Evolutionary conservation across 768 basidiomycete genomes (phyloP).

Genomic region (Hypholoma sublateritium): DNA sequence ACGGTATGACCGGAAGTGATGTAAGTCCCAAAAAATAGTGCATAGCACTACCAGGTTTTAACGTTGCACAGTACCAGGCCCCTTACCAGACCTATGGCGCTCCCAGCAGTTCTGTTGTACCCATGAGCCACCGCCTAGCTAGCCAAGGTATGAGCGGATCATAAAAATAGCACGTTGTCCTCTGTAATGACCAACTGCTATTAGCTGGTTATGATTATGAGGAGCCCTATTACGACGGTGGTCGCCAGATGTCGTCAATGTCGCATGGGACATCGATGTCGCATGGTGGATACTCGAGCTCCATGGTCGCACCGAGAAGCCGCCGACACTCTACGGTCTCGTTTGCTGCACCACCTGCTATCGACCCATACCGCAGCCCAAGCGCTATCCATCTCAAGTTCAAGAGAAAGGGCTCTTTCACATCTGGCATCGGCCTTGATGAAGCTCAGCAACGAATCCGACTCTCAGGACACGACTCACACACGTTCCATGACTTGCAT

Average conservation of each 20-base stretch:
- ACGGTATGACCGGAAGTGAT: slow-evolving; percentile 42
- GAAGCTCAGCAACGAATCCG: slow-evolving; percentile 68
- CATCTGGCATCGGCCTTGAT: slow-evolving; percentile 62
- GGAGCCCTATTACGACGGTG: slow-evolving; percentile 55
- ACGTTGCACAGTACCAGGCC: slow-evolving; percentile 39
- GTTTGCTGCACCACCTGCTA: slow-evolving; percentile 35
- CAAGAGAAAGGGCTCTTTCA: slow-evolving; percentile 68
- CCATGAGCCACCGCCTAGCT: slow-evolving; percentile 38
- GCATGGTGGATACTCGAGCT: slow-evolving; percentile 23
- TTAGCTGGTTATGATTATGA: slow-evolving; percentile 52
- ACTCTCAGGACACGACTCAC: slow-evolving; percentile 62
- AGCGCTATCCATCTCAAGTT: slow-evolving; percentile 63
- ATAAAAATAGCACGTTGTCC: background rate
- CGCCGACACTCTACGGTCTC: slow-evolving; percentile 56
- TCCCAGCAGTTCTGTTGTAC: slow-evolving; percentile 33
- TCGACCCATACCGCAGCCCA: slow-evolving; percentile 48
- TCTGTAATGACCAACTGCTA: background rate
- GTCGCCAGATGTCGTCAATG: slow-evolving; percentile 36
- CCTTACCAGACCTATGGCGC: slow-evolving; percentile 48
- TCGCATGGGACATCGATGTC: slow-evolving; percentile 34
- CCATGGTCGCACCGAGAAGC: slow-evolving; percentile 35
- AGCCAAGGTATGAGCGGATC: slow-evolving; percentile 36
- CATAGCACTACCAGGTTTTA: slow-evolving; percentile 7
- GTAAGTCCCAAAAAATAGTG: slow-evolving; percentile 28
- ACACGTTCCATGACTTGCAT: slow-evolving; percentile 62